Percentiles rank a stretch among this genome's conserved stretches.
phyloP scores from a whole-genome alignment of 148 eudicot genomes.

The Camellia sinensis region DNA sequence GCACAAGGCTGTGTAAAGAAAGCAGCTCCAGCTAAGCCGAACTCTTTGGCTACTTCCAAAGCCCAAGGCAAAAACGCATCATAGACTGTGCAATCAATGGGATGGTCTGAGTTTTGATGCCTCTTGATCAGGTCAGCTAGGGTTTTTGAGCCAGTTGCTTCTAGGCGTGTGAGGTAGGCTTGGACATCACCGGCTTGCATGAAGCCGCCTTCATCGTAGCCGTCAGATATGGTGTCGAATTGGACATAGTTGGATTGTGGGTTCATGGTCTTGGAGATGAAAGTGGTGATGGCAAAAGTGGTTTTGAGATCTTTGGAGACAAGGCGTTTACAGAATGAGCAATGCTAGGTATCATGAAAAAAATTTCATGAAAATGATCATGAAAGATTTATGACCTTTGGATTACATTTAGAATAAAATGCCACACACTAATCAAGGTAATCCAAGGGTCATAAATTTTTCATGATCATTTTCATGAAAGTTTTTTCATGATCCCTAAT shows the following conservation, averaged over 20 bases:
- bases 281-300: conserved; percentile 41
- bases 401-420: too few relatives aligned
- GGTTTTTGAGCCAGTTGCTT: conserved; percentile 27
- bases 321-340: conserved; percentile 38
- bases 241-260: conserved; percentile 24
- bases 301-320: conserved; percentile 39
- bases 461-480: too few relatives aligned
- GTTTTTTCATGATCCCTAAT: too few relatives aligned
- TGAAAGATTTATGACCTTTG: too few relatives aligned
- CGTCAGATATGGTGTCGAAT: conserved; percentile 47
- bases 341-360: too few relatives aligned
- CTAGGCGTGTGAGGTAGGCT: conserved; percentile 27
- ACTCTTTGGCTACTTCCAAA: conserved; percentile 33
- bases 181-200: conserved; percentile 14
- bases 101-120: conserved; percentile 14
- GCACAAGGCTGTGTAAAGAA: conserved; percentile 54
- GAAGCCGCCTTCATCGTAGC: conserved; percentile 41
- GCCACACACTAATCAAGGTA: too few relatives aligned
- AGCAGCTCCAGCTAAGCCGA: conserved; percentile 27
- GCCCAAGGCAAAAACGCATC: conserved; percentile 49
- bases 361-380: too few relatives aligned
- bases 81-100: conserved; percentile 38
- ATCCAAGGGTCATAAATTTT: too few relatives aligned
- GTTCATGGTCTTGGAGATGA: conserved; percentile 23
- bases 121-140: conserved; percentile 28